Base-by-base conservation (phyloP, 495 filamentous ascomycete species). In the Aspergillus saccharolyticus region DNA sequence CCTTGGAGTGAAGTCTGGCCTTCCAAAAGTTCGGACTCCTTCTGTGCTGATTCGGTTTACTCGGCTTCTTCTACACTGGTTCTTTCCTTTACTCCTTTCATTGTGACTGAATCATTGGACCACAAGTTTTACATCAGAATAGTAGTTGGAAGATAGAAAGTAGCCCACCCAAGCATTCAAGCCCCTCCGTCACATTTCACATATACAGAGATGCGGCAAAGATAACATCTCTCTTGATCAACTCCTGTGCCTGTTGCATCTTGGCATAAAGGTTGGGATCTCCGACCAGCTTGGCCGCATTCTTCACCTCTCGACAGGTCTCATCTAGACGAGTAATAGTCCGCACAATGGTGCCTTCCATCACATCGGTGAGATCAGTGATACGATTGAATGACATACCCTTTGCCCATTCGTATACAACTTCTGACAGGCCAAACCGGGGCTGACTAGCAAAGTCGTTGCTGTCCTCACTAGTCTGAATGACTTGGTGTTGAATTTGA, bases 351-450 rank as follows among this genome's bases (percentile, higher is more conserved):
- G 92, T 96, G 0, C 94, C 94, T 68, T 98, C 94, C 63, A 97
- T 83, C 47, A 98, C 93, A 66, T 98, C 94, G 24, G 94, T 98
- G 54, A 98, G 76, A 58, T 96, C 90, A 0, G 92, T 97, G 63
- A 98, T 98, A 53, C 95, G 92, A 71, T 91, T 96, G 80, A 98
- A 98, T 28, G 89, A 89, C 91, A 97, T 96, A 19, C 94, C 94
- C 55, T 89, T 81, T 1, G 94, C 95, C 94, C 94, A 98, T 74
- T 98, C 94, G 68, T 97, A 96, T 16, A 98, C 94, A 0, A 98
- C 95, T 70, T 98, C 95, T 64, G 95, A 90, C 48, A 98, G 80
- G 0, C 92, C 93, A 66, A 98, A 98, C 15, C 91, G 81, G 9
- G 91, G 90, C 44, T 85, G 78, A 60, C 83, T 89, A 45, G 88